Percentiles rank a stretch among this genome's conserved stretches.
These are phyloP conservation scores for Calocybe indica DNA, from an alignment of 768 basidiomycete genomes.

Conservation along the genomic window DNA sequence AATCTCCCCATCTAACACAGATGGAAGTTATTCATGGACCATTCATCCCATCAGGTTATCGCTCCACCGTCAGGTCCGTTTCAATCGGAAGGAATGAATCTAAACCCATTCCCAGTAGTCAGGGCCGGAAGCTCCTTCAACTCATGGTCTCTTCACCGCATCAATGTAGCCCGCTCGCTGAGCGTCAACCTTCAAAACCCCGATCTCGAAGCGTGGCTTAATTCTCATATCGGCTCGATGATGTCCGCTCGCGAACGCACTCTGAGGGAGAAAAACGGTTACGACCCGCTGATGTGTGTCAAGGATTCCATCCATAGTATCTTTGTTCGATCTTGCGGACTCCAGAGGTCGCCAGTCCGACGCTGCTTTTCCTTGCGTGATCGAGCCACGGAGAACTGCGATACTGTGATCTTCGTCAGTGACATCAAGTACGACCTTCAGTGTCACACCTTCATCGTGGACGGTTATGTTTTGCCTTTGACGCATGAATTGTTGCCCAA, in stretches of 20 bases:
- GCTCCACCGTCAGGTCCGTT: constrained; percentile 9
- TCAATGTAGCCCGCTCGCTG: constrained; percentile 22
- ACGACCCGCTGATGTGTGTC: constrained; percentile 18
- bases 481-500: constrained; percentile 5
- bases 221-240: constrained; percentile 12
- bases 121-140: not conserved
- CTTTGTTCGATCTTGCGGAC: constrained; percentile 13
- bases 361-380: constrained; percentile 16
- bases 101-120: constrained; percentile 23
- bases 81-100: constrained; percentile 10
- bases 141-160: constrained; percentile 21
- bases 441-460: constrained; percentile 35
- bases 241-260: constrained; percentile 7
- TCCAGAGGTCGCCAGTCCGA: constrained; percentile 9
- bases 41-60: constrained; percentile 9
- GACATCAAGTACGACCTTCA: constrained; percentile 31
- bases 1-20: constrained; percentile 8
- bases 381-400: constrained; percentile 7
- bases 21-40: not conserved
- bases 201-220: constrained; percentile 18
- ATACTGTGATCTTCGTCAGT: constrained; percentile 32
- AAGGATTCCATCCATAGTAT: constrained; percentile 24
- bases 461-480: constrained; percentile 33
- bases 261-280: constrained; percentile 4
- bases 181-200: constrained; percentile 9